phyloP scores from a whole-genome alignment of 345 rosid species.

The Eucalyptus shirleyi region DNA sequence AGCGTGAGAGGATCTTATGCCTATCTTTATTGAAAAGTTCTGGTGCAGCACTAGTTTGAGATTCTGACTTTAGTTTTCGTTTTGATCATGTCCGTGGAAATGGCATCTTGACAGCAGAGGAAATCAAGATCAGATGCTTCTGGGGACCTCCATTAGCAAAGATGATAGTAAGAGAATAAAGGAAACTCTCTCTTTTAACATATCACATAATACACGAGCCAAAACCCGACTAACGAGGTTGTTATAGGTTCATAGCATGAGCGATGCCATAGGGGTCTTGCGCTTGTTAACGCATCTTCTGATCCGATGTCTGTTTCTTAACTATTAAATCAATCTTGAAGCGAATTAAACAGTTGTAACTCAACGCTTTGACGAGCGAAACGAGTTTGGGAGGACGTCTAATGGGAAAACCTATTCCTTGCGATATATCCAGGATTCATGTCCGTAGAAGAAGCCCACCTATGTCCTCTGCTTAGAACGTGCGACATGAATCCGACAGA shows the following conservation, averaged over 20 bases:
- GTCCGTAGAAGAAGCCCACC: neutral
- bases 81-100: neutral
- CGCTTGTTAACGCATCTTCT: neutral
- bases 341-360: neutral
- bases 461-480: neutral
- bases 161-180: neutral
- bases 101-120: neutral
- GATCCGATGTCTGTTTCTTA: neutral
- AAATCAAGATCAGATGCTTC: neutral
- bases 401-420: neutral
- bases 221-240: neutral
- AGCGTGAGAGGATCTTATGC: neutral
- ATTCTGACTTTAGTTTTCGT: neutral
- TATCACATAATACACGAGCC: neutral
- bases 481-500: neutral
- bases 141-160: neutral
- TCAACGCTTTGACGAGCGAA: neutral
- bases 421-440: neutral
- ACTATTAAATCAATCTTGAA: neutral
- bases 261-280: neutral
- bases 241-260: neutral
- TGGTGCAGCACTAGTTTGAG: neutral
- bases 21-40: neutral
- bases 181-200: neutral
- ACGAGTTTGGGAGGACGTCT: neutral